Evolutionary conservation across 2,329 filamentous ascomycete genomes (phyloP), one percentile per base, ranked within the genome.

Genomic region (Penicillium sp.): DNA sequence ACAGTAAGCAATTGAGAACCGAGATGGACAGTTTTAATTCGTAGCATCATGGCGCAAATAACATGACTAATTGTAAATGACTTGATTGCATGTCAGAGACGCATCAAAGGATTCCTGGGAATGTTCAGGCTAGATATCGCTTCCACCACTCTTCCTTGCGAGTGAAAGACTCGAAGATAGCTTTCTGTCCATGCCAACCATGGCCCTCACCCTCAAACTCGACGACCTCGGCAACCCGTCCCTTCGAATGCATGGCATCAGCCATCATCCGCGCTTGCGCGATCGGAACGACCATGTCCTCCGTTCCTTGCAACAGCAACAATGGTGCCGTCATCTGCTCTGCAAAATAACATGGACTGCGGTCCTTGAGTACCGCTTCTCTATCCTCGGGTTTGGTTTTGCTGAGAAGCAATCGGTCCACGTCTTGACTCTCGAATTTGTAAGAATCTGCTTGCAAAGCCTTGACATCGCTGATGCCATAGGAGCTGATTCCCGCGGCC

Each of bases 251-350:
- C 25, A 85, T 75, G n/a, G 78, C 77, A 43, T 73, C 71, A 10
- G 82, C 79, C 71, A 89, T 84, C 55, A 82, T 78, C 35, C 79
- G 73, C 2, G 83, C 83, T 69, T 89, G 86, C 16, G 80, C 77
- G n/a, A 84, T 70, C 0, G 85, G 86, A 16, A 88, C 86, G 1
- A 88, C 80, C 43, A 80, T 81, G 65, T 89, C 87, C 4, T 74
- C 74, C 2, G 78, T 78, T 0, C 86, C 86, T 25, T 87, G 83
- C 5, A 88, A 65, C n/a, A 89, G 71, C 38, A 87, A 70, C 25
- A 88, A 68, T 0, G 84, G 83, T 1, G 80, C 74, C 42, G 72
- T 74, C 57, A 85, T 84, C 55, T 77, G 75, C n/a, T 79, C 74
- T 0, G 80, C 82, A 55, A 82, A 78, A 49, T 77, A 79, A 14